Conservation (phyloP, 2,329 filamentous ascomycete genomes). For the Xylaria sp. region DNA sequence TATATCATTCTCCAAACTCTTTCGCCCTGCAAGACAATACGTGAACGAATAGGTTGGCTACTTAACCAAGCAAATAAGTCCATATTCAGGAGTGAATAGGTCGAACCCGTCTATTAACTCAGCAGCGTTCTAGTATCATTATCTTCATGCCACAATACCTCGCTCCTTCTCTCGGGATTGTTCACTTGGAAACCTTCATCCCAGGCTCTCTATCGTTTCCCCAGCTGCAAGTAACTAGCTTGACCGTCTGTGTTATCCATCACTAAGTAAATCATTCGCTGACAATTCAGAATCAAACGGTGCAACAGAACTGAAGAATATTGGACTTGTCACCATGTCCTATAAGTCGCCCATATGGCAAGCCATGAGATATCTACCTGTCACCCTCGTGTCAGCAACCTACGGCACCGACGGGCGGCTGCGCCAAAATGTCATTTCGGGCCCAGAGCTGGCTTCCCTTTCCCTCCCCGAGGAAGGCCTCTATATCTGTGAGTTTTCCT, state of each 20-base stretch:
- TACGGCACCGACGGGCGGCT: conserved; percentile 22
- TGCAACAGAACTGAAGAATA: no score
- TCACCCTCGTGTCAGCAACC: conserved; percentile 24
- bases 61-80: background rate
- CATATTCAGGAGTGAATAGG: background rate
- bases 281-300: no score
- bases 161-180: background rate
- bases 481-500: conserved; percentile 21
- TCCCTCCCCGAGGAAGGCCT: conserved; percentile 29
- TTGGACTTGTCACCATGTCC: no score
- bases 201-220: background rate
- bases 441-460: background rate
- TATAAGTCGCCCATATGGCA: conserved; percentile 17
- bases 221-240: background rate
- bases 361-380: conserved; percentile 4
- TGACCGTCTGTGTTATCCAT: no score
- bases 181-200: background rate
- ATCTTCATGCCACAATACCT: background rate
- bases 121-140: background rate
- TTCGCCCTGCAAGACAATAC: background rate
- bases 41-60: background rate
- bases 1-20: background rate
- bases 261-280: no score
- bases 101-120: background rate
- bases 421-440: conserved; percentile 22